phyloP scores from a whole-genome alignment of 176 grass and related monocot genomes.

The Oryza coarctata region DNA sequence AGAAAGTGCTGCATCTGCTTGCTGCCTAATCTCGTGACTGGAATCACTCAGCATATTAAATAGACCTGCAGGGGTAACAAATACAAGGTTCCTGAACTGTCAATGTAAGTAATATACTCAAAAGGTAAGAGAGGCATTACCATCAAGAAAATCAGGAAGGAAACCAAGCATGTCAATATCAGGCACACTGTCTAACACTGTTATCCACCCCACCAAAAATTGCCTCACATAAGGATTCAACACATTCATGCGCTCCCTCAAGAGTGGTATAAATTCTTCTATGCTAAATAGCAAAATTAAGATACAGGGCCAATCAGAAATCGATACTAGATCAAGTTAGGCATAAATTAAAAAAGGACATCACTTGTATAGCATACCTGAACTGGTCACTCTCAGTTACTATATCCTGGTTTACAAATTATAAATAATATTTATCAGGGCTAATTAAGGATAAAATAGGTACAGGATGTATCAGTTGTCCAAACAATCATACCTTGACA shows the following conservation, averaged over 20 bases:
- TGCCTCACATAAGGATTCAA: slow-evolving; percentile 94
- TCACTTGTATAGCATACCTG: slow-evolving; percentile 53
- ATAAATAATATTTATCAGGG: slow-evolving; percentile 39
- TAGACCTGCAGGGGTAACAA: slow-evolving; percentile 57
- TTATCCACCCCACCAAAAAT: slow-evolving; percentile 99
- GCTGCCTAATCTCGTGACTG: slow-evolving; percentile 96
- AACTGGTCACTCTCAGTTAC: slow-evolving; percentile 99
- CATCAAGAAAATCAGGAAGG: slow-evolving; percentile 99
- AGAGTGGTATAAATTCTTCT: slow-evolving; percentile 99
- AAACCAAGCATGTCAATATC: slow-evolving; percentile 99
- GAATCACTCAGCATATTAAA: slow-evolving; percentile 99
- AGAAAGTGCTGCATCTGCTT: slow-evolving; percentile 95
- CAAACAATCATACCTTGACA: slow-evolving; percentile 65
- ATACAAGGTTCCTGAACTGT: slow-evolving; percentile 25
- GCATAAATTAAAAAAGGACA: slow-evolving; percentile 10
- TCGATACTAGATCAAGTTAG: slow-evolving; percentile 28
- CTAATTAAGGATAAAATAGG: slow-evolving; percentile 18
- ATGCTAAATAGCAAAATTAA: slow-evolving; percentile 75
- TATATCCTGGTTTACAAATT: slow-evolving; percentile 76
- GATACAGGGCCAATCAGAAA: slow-evolving; percentile 29
- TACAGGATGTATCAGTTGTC: background rate
- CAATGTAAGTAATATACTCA: slow-evolving; percentile 10
- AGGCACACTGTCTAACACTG: slow-evolving; percentile 96
- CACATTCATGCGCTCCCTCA: slow-evolving; percentile 99
- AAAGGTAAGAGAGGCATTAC: slow-evolving; percentile 53